phyloP scores from a whole-genome alignment of 2,329 filamentous ascomycete genomes.

The Pestalotiopsis sp. region DNA sequence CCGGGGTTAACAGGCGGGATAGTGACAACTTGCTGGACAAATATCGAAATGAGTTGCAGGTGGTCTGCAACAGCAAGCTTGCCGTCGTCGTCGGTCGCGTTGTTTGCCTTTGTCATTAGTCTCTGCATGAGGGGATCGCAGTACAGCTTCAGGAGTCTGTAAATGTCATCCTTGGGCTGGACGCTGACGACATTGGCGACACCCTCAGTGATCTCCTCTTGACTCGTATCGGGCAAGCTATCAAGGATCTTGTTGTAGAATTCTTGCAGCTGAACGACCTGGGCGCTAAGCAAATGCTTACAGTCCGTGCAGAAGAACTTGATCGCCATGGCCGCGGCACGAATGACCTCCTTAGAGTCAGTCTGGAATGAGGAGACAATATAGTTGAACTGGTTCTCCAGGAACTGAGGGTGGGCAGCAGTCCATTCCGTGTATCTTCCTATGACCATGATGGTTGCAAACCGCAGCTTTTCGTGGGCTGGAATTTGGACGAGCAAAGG shows the following conservation, averaged over 20 bases:
- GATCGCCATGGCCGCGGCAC: conserved; percentile 89
- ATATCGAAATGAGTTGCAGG: conserved; percentile 87
- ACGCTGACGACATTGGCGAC: conserved; percentile 89
- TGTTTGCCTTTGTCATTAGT: conserved; percentile 84
- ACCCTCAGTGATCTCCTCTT: conserved; percentile 95
- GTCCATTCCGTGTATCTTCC: conserved; percentile 99
- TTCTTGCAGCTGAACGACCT: conserved; percentile 82
- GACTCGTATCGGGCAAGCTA: conserved; percentile 80
- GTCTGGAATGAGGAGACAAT: conserved; percentile 92
- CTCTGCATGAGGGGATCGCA: conserved; percentile 87
- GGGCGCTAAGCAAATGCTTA: conserved; percentile 79
- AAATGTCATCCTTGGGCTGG: conserved; percentile 78
- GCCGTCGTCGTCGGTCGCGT: conserved; percentile 77
- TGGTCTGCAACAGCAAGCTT: conserved; percentile 91
- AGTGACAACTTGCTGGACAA: conserved; percentile 70
- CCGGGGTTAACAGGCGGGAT: conserved; percentile 72
- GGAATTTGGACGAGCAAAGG: conserved; percentile 93
- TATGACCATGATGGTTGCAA: conserved; percentile 96
- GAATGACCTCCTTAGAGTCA: conserved; percentile 84
- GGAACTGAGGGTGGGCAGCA: conserved; percentile 85
- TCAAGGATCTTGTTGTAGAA: conserved; percentile 93
- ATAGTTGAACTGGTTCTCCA: conserved; percentile 92
- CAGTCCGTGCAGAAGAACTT: conserved; percentile 98
- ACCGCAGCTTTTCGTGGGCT: conserved; percentile 95
- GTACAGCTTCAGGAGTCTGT: conserved; percentile 86